Conservation (phyloP, 129 eudicot genomes). For the Saposhnikovia divaricata region DNA sequence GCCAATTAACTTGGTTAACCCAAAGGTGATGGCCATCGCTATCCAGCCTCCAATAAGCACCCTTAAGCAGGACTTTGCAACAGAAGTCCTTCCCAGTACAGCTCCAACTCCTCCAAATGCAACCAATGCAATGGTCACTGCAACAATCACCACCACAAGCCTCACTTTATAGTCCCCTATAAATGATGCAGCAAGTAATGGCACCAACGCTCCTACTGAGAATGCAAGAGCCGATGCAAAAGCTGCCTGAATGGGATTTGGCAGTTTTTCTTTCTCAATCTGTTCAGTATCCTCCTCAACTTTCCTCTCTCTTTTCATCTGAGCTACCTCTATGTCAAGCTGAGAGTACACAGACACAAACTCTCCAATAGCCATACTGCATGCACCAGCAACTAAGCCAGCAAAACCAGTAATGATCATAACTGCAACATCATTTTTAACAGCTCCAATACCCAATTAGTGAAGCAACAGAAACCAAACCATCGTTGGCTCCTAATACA, state of each 20-base stretch:
- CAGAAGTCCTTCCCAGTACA: conserved; percentile 12
- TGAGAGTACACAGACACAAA: conserved; percentile 33
- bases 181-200: conserved; percentile 25
- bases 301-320: conserved; percentile 21
- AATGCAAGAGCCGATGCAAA: conserved; percentile 29
- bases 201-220: conserved; percentile 24
- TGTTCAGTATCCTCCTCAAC: background rate
- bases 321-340: conserved; percentile 26
- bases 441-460: conserved; percentile 18
- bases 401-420: conserved; percentile 32
- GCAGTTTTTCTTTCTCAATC: background rate
- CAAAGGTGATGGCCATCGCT: conserved; percentile 26
- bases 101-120: conserved; percentile 27
- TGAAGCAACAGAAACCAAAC: conserved; percentile 30
- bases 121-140: conserved; percentile 24
- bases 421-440: conserved; percentile 1
- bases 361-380: conserved; percentile 40
- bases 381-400: conserved; percentile 27
- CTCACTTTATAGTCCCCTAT: conserved; percentile 16
- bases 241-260: conserved; percentile 27
- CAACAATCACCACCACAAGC: conserved; percentile 16
- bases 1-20: conserved; percentile 21
- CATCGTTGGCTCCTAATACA: conserved; percentile 44
- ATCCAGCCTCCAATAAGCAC: conserved; percentile 30
- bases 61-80: conserved; percentile 17